phyloP scores from a whole-genome alignment of 225 moss, liverwort and hornwort species.

The Thuidium tamariscinum region DNA sequence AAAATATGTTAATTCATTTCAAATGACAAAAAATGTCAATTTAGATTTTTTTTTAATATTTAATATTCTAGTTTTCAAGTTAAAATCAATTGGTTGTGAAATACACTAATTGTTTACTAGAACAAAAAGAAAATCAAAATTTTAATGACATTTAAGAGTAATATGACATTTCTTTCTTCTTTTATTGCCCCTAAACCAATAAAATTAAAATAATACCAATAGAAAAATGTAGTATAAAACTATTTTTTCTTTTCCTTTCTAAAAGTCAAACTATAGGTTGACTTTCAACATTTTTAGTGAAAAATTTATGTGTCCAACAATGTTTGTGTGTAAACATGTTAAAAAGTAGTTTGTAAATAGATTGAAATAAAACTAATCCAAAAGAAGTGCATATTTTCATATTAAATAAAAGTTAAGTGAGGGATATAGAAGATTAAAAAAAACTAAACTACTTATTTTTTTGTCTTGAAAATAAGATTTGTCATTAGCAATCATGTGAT shows the following conservation, averaged over 20 bases:
- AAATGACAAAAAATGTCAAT: no score
- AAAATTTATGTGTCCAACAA: not conserved
- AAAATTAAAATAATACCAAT: no score
- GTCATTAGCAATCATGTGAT: not conserved
- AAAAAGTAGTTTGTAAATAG: not conserved
- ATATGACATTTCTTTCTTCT: no score
- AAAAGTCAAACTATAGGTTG: no score
- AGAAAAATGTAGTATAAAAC: no score
- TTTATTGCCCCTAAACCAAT: no score
- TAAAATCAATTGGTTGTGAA: not conserved
- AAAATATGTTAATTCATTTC: no score
- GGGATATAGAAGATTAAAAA: no score
- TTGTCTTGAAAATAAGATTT: not conserved
- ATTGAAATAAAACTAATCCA: not conserved
- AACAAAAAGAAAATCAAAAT: no score
- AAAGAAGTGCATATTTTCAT: not conserved
- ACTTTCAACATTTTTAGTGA: not conserved
- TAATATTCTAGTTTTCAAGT: not conserved
- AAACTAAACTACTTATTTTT: not conserved
- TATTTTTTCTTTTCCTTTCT: not conserved
- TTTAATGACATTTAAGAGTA: not conserved
- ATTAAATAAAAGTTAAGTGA: no score
- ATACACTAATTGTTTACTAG: not conserved
- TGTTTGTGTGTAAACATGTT: not conserved
- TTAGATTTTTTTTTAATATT: no score